phyloP scores from a whole-genome alignment of 2,329 filamentous ascomycete species.

The Venturia oleaginea region DNA sequence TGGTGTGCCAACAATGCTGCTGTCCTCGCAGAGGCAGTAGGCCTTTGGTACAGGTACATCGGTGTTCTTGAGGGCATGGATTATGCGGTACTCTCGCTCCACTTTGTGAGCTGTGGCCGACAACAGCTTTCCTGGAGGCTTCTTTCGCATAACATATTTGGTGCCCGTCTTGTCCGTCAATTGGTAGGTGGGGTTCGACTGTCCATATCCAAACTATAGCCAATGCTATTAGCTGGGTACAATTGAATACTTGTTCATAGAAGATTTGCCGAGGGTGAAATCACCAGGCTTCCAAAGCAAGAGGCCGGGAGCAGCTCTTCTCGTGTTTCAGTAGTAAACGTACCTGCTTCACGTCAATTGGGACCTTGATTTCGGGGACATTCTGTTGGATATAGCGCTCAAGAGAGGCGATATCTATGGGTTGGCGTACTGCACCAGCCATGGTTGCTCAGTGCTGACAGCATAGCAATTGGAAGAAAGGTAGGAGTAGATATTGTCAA shows the following conservation, averaged over 20 bases:
- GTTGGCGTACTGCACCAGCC: constrained; percentile 84
- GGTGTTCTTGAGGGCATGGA: constrained; percentile 69
- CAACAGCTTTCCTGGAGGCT: constrained; percentile 87
- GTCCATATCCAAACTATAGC: constrained; percentile 82
- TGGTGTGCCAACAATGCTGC: constrained; percentile 68
- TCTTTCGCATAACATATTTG: constrained; percentile 90
- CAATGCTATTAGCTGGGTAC: background rate
- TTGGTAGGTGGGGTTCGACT: constrained; percentile 95
- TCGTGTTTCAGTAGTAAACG: constrained; percentile 9
- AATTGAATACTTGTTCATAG: background rate
- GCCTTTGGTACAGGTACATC: constrained; percentile 80
- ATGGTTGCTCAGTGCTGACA: constrained; percentile 36
- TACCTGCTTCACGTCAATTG: constrained; percentile 85
- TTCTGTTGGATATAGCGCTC: constrained; percentile 67
- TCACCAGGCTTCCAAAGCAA: background rate
- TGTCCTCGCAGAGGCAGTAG: constrained; percentile 79
- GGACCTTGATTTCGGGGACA: constrained; percentile 76
- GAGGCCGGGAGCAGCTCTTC: background rate
- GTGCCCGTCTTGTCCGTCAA: constrained; percentile 61
- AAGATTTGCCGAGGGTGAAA: background rate
- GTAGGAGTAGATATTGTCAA: background rate
- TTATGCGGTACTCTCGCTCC: constrained; percentile 88
- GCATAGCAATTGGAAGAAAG: background rate
- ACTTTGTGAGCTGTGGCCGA: constrained; percentile 94
- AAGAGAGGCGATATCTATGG: constrained; percentile 72